Evolutionary conservation across 2,329 filamentous ascomycete species (phyloP).

Genomic region (Zelopaecilomyces penicillatus): DNA sequence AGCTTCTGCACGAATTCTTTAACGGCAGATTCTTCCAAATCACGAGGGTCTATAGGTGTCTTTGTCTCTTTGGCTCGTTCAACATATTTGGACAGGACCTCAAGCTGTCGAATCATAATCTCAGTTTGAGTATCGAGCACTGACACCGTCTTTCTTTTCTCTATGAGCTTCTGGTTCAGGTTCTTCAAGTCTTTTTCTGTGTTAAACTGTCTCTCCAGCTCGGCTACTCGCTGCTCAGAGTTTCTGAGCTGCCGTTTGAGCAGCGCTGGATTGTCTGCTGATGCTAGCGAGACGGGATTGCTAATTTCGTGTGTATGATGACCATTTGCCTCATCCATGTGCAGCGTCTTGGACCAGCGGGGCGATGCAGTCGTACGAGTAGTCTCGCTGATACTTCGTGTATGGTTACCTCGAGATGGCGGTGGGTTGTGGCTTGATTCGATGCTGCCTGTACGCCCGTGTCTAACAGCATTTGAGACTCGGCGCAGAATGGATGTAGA

Average conservation of each 20-base stretch:
- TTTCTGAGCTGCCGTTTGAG: conserved; percentile 69
- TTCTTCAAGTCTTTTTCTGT: conserved; percentile 60
- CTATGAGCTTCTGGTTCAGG: conserved; percentile 77
- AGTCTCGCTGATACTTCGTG: conserved; percentile 59
- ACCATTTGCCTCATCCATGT: conserved; percentile 44
- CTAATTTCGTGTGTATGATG: conserved; percentile 52
- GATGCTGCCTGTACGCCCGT: conserved; percentile 81
- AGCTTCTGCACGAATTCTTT: conserved; percentile 79
- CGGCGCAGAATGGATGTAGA: conserved; percentile 75
- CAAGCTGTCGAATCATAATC: conserved; percentile 87
- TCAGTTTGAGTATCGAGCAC: conserved; percentile 90
- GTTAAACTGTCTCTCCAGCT: conserved; percentile 72
- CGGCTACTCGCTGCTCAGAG: conserved; percentile 75
- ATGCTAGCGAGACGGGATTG: conserved; percentile 60
- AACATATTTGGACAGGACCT: conserved; percentile 81
- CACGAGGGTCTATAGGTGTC: conserved; percentile 68
- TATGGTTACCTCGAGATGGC: conserved; percentile 39
- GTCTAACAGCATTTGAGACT: conserved; percentile 88
- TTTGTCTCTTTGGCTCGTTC: conserved; percentile 78
- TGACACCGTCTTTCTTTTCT: conserved; percentile 93
- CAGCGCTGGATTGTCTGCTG: conserved; percentile 56
- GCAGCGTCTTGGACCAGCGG: conserved; percentile 63
- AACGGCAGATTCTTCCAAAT: conserved; percentile 82
- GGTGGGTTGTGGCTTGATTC: conserved; percentile 37
- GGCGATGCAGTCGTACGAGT: conserved; percentile 55